Evolutionary conservation across 2,329 filamentous ascomycete species (phyloP).

Genomic region (Penicillium aurantiogriseum): DNA sequence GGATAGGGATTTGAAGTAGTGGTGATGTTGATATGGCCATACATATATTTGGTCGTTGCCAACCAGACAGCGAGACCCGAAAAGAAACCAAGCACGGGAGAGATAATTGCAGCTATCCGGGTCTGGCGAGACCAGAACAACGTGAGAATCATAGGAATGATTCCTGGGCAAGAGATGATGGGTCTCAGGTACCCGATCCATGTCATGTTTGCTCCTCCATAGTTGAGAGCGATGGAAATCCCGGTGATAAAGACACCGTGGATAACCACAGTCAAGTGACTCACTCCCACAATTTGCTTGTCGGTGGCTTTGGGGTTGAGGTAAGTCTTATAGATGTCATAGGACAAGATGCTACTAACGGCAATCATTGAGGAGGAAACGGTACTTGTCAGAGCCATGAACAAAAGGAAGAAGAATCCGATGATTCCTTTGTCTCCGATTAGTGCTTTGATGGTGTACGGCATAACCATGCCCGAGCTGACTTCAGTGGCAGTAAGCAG

Average conservation of each 20-base stretch:
- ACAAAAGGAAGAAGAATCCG: conserved; percentile 49
- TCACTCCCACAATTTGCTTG: conserved; percentile 43
- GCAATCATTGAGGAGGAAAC: conserved; percentile 53
- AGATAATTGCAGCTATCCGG: conserved; percentile 42
- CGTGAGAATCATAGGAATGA: conserved; percentile 47
- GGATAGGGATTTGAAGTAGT: conserved; percentile 45
- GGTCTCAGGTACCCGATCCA: conserved; percentile 47
- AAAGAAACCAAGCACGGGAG: conserved; percentile 42
- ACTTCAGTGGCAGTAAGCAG: conserved; percentile 43
- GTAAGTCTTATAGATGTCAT: conserved; percentile 54
- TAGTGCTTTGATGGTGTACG: conserved; percentile 46
- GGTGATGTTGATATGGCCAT: conserved; percentile 42
- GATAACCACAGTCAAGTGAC: conserved; percentile 50
- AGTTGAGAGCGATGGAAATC: conserved; percentile 49
- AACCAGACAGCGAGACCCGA: conserved; percentile 49
- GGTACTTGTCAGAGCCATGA: conserved; percentile 54
- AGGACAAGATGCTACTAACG: conserved; percentile 51
- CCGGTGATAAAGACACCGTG: conserved; percentile 51
- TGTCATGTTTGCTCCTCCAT: conserved; percentile 51
- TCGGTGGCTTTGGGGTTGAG: conserved; percentile 49
- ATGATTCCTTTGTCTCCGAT: conserved; percentile 46
- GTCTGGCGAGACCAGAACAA: conserved; percentile 50
- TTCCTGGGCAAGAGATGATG: conserved; percentile 45
- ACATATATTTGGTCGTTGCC: conserved; percentile 39
- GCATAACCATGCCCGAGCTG: conserved; percentile 49